Evolutionary conservation across 176 grass and related monocot genomes (phyloP).

Genomic region (Raddia distichophylla): DNA sequence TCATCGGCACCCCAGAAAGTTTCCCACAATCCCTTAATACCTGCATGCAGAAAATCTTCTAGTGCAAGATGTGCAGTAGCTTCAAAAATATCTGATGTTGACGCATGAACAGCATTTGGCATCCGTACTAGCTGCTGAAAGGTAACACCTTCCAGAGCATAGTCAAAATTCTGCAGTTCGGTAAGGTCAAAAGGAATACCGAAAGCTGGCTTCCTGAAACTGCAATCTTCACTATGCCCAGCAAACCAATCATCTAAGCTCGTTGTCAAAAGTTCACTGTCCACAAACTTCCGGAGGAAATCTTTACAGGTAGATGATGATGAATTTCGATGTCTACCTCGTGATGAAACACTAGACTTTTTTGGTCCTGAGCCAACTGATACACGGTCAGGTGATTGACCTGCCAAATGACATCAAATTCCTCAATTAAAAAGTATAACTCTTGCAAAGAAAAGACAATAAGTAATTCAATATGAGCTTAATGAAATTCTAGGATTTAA

Average conservation of each 20-base stretch:
- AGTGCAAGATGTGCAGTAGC: slow-evolving; percentile 85
- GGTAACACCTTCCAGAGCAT: slow-evolving; percentile 82
- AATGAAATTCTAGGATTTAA: background rate
- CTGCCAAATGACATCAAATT: slow-evolving; percentile 37
- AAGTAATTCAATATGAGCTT: background rate
- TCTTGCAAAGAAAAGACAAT: background rate
- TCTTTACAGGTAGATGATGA: slow-evolving; percentile 82
- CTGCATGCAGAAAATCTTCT: slow-evolving; percentile 92
- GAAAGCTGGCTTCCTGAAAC: slow-evolving; percentile 58
- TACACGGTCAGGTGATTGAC: slow-evolving; percentile 63
- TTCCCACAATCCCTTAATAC: slow-evolving; percentile 84
- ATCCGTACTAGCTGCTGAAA: slow-evolving; percentile 93
- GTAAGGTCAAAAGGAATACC: slow-evolving; percentile 71
- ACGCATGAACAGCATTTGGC: slow-evolving; percentile 82
- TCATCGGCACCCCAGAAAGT: slow-evolving; percentile 91
- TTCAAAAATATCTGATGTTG: slow-evolving; percentile 78
- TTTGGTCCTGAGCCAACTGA: slow-evolving; percentile 61
- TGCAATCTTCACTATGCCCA: slow-evolving; percentile 55
- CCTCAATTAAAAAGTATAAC: background rate
- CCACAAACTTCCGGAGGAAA: slow-evolving; percentile 92
- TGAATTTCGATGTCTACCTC: slow-evolving; percentile 43
- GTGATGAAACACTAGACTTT: slow-evolving; percentile 52
- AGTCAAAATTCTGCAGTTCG: slow-evolving; percentile 88
- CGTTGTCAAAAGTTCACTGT: slow-evolving; percentile 78
- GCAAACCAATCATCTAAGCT: slow-evolving; percentile 85